Base-by-base conservation (phyloP, 2,329 filamentous ascomycete genomes). In the Fusarium newnesense region DNA sequence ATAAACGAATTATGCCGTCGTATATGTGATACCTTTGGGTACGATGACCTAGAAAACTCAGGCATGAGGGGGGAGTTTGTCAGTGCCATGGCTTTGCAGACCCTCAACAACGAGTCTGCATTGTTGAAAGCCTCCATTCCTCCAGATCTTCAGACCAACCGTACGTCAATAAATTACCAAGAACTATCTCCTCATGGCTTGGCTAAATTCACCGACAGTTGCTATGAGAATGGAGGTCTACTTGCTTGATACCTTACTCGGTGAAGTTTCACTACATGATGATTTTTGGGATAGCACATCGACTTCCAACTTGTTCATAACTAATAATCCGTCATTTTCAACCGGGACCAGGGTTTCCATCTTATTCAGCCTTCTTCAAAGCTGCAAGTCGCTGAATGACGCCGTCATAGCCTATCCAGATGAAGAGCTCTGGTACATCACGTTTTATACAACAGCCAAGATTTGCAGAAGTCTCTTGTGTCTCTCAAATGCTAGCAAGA, bases 51-150 rank as follows among this genome's bases (percentile, higher is more conserved):
- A 2, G 65, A 61, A 15, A 67, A 67, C 11, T 61, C 65, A 5
- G 54, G 36, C 0, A 32, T 62, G 24, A 67, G 47, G 40, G 56
- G 65, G 6, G 63, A 67, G 30, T 47, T 67, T 19, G 56, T 67
- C 12, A 67, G 65, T 21, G 46, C 54, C 11, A 67, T 67, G 65
- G 62, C 65, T 53, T 53, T 67, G 13, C 65, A 67, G 9, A 47
- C 54, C 9, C 3, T 67, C 10, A 61, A 37, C 1, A 67, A 42
- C 13, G 63, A 67, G 13, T 47, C 65, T 8, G n/a, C 30, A 11
- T n/a, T 67, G 0, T 37, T 67, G 2, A 67, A 67, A 4, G 36
- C 40, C 2, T 53, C 65, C 5, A 62, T 67, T 15, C 63, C 65
- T 1, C 36, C 12, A 21, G 2, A 11, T 8, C 7, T 67, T 1